A percentile compares a stretch with the other conserved stretches of the same genome.
Evolutionary conservation across 2,329 filamentous ascomycete species (phyloP).

Genomic region (Lojkania enalia): DNA sequence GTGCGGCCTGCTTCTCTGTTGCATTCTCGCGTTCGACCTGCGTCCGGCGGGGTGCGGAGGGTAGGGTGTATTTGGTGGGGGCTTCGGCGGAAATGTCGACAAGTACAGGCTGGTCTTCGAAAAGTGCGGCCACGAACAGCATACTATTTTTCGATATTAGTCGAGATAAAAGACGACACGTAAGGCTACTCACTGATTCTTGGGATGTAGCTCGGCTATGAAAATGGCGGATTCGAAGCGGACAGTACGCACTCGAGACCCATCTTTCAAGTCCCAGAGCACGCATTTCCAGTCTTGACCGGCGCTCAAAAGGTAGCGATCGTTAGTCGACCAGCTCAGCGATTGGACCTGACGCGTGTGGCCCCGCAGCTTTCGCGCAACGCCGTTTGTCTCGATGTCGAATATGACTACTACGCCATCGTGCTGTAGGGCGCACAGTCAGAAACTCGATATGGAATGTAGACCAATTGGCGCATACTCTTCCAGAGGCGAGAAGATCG

Average conservation of each 20-base stretch:
- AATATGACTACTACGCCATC: conserved; percentile 96
- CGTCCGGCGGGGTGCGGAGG: conserved; percentile 78
- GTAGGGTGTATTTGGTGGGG: conserved; percentile 74
- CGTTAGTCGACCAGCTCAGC: conserved; percentile 91
- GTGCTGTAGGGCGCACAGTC: conserved; percentile 49
- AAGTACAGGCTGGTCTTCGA: conserved; percentile 88
- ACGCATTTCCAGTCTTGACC: conserved; percentile 97
- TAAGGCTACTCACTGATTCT: conserved; percentile 69
- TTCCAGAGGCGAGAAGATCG: conserved; percentile 91
- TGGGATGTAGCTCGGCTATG: conserved; percentile 91
- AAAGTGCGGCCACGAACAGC: conserved; percentile 86
- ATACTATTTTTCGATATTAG: no score
- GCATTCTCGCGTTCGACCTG: conserved; percentile 70
- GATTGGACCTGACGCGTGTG: conserved; percentile 94
- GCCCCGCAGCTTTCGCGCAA: conserved; percentile 89
- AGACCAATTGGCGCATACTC: conserved; percentile 56
- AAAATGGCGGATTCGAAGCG: conserved; percentile 93
- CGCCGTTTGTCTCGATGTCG: conserved; percentile 96
- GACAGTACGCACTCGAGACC: conserved; percentile 75
- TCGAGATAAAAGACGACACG: neutral
- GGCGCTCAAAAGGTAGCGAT: conserved; percentile 86
- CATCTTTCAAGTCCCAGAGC: conserved; percentile 85
- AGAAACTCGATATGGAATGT: conserved; percentile 17
- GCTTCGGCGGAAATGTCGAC: conserved; percentile 75
- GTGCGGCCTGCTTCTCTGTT: conserved; percentile 83